Conservation (phyloP, 192 early-diverging fungal genomes). For the Rhizophagus sp. region DNA sequence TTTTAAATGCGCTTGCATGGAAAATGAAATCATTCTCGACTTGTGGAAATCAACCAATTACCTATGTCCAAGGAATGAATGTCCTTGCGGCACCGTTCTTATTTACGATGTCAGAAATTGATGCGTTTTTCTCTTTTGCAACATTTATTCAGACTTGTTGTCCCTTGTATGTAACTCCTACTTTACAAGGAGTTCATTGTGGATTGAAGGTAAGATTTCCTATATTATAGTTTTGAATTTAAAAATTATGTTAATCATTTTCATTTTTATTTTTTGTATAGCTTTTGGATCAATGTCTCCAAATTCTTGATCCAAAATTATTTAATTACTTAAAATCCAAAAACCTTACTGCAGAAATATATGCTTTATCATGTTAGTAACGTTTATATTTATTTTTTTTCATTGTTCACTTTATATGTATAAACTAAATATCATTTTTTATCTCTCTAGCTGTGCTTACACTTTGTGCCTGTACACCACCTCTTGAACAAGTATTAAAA, state of each 20-base stretch:
- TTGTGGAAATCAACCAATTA: constrained; percentile 51
- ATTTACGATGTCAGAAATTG: constrained; percentile 89
- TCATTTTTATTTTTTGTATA: constrained; percentile 29
- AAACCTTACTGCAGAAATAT: constrained; percentile 73
- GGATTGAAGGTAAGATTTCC: constrained; percentile 68
- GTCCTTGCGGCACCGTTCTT: constrained; percentile 89
- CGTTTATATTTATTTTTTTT: not conserved
- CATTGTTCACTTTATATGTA: constrained; percentile 8
- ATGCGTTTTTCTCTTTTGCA: constrained; percentile 85
- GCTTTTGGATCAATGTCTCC: constrained; percentile 83
- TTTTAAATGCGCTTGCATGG: constrained; percentile 88
- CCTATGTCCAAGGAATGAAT: constrained; percentile 97
- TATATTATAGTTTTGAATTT: constrained; percentile 7
- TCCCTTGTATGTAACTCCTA: constrained; percentile 91
- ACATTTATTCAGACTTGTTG: constrained; percentile 86
- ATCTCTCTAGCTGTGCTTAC: constrained; percentile 76
- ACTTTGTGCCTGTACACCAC: constrained; percentile 85
- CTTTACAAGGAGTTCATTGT: constrained; percentile 86
- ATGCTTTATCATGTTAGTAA: constrained; percentile 85
- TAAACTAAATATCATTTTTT: constrained; percentile 6
- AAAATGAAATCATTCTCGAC: constrained; percentile 50
- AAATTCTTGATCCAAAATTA: constrained; percentile 70
- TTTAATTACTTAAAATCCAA: constrained; percentile 73
- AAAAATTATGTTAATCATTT: not conserved
- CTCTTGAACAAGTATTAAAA: constrained; percentile 76